Conservation (phyloP, 225 moss, liverwort and hornwort species). For the Ulota crispa region DNA sequence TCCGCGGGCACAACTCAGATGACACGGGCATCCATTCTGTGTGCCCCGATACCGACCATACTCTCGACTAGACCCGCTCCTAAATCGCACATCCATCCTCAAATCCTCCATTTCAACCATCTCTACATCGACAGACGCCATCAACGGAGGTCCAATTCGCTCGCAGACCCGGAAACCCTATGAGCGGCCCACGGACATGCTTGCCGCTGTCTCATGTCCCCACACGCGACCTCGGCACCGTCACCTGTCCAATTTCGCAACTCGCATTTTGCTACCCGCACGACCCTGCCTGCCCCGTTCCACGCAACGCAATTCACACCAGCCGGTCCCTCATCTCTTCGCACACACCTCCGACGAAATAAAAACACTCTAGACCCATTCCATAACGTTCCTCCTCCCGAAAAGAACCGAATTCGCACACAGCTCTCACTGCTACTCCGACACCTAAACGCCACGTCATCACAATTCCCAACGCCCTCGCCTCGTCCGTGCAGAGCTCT, state of each 20-base stretch:
- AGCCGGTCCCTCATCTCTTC: not conserved
- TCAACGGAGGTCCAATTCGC: not conserved
- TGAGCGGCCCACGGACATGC: not conserved
- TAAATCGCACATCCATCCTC: not conserved
- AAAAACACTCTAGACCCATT: not conserved
- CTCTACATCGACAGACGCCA: too few relatives aligned
- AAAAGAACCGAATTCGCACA: not conserved
- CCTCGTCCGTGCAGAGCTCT: not conserved
- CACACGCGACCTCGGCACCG: rapidly evolving
- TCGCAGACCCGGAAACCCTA: not conserved
- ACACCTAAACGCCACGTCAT: not conserved
- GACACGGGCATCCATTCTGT: not conserved
- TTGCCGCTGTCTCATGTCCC: too few relatives aligned
- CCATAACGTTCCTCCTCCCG: not conserved
- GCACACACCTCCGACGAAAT: not conserved
- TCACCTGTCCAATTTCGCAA: not conserved
- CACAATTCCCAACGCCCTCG: not conserved
- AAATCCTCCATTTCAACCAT: not conserved
- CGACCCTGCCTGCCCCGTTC: too few relatives aligned
- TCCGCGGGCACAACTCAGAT: not conserved
- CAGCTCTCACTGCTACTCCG: not conserved
- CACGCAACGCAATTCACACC: too few relatives aligned
- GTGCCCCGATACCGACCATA: not conserved
- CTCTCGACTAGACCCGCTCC: not conserved
- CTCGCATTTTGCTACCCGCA: not conserved